Evolutionary conservation across 2,329 filamentous ascomycete species (phyloP), one percentile per base, ranked within the genome.

Genomic region (Monascus ruber): DNA sequence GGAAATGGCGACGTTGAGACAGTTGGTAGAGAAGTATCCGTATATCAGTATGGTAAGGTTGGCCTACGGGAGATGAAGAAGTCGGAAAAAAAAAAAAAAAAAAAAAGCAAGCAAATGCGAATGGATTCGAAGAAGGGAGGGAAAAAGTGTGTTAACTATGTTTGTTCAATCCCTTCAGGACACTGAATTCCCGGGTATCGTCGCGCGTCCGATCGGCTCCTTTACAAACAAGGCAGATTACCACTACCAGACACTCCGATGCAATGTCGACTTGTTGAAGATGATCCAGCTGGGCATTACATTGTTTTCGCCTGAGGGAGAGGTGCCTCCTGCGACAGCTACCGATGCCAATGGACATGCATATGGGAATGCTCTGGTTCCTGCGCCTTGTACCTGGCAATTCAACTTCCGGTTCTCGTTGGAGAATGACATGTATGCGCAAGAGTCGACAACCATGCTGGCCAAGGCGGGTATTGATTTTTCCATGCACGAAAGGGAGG

Each of bases 321-420:
- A 96, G 50, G 78, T 86, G 2, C 85, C 86, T 1, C 85, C 86
- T 2, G 72, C 83, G 7, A 77, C 81, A 47, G 77, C 79, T 24
- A 67, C 69, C 26, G 58, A 76, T 43, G 62, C 69, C 39, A 66
- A 68, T 45, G 62, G 69, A 33, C 65, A 68, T 47, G 62, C 64
- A 25, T 73, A 74, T 47, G 65, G 63, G 17, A 71, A 69, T 46
- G 71, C 70, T 46, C 65, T 74, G 39, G 58, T 70, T n/a, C 62
- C 63, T 29, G 79, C 86, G 42, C 89, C 85, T 10, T 93, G 84
- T 58, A 93, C 89, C 11, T 98, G 91, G 91, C 89, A 95, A 52
- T 98, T 98, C 73, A 96, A 98, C 71, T 98, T 98, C 66, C 83
- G 88, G 52, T 98, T 96, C 63, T 91, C 86, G 1, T 73, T 95